Evolutionary conservation across 2,329 filamentous ascomycete genomes (phyloP).

Genomic region (Colletotrichum orbiculare): DNA sequence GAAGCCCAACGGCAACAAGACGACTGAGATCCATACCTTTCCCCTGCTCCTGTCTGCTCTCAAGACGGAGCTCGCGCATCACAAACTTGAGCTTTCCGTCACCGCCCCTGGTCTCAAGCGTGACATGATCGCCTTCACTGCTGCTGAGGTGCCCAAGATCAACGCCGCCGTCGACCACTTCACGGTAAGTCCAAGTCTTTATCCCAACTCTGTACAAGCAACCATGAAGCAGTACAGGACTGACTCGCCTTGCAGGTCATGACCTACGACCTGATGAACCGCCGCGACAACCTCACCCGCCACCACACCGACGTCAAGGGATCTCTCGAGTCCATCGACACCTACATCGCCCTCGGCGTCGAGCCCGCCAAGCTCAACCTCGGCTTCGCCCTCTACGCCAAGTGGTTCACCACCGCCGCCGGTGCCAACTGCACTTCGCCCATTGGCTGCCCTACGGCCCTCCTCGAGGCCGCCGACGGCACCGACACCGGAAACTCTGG

Average conservation of each 20-base stretch:
- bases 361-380: slow-evolving; percentile 68
- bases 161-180: slow-evolving; percentile 71
- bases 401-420: slow-evolving; percentile 70
- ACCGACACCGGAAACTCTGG: slow-evolving; percentile 65
- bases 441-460: slow-evolving; percentile 68
- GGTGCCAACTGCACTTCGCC: slow-evolving; percentile 57
- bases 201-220: neutral
- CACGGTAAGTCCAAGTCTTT: slow-evolving; percentile 55
- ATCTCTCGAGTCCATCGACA: slow-evolving; percentile 65
- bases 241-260: slow-evolving; percentile 58
- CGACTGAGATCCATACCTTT: slow-evolving; percentile 70
- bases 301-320: slow-evolving; percentile 71
- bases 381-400: slow-evolving; percentile 76
- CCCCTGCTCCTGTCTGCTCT: slow-evolving; percentile 70
- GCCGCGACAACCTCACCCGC: slow-evolving; percentile 72
- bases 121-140: slow-evolving; percentile 77
- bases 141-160: slow-evolving; percentile 66
- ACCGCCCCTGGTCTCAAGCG: slow-evolving; percentile 71
- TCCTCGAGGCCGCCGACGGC: slow-evolving; percentile 70
- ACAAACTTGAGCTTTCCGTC: slow-evolving; percentile 67
- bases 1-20: slow-evolving; percentile 68
- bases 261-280: slow-evolving; percentile 80
- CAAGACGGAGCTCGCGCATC: slow-evolving; percentile 67
- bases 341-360: slow-evolving; percentile 69
- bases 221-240: accelerated